Conservation (phyloP, 1,284 basidiomycete genomes). For the Leccinum fuscescens region DNA sequence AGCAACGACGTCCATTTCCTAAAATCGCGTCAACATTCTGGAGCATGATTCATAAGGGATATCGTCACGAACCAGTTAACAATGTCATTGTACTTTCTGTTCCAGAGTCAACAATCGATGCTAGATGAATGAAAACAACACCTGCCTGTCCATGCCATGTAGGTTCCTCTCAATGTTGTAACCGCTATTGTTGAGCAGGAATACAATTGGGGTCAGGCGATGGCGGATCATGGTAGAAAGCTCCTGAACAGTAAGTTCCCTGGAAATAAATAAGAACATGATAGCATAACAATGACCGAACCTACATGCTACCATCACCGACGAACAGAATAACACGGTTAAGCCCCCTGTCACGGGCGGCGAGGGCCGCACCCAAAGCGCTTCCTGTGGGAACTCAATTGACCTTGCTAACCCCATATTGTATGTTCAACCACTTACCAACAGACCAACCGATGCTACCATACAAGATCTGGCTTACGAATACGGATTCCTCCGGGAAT, state of each 20-base stretch:
- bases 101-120: slow-evolving; percentile 32
- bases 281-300: slow-evolving; percentile 4
- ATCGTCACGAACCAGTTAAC: slow-evolving; percentile 50
- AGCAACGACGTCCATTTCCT: slow-evolving; percentile 62
- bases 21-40: slow-evolving; percentile 12
- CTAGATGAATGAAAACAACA: background rate
- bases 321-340: slow-evolving; percentile 81
- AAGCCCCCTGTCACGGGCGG: slow-evolving; percentile 64
- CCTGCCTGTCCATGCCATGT: slow-evolving; percentile 55
- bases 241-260: slow-evolving; percentile 74
- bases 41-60: background rate
- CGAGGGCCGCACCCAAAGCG: slow-evolving; percentile 75
- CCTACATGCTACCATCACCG: slow-evolving; percentile 78
- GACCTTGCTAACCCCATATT: slow-evolving; percentile 13
- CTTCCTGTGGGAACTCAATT: slow-evolving; percentile 38
- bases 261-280: slow-evolving; percentile 24
- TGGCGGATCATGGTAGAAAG: slow-evolving; percentile 75
- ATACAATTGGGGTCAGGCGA: slow-evolving; percentile 73
- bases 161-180: slow-evolving; percentile 86
- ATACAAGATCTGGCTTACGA: slow-evolving; percentile 80
- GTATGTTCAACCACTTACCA: slow-evolving; percentile 42
- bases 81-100: slow-evolving; percentile 73
- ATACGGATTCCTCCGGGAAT: slow-evolving; percentile 64
- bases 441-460: slow-evolving; percentile 88
- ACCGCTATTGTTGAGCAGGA: slow-evolving; percentile 88